Conservation (phyloP, 768 basidiomycete species). For the Russula foetens region DNA sequence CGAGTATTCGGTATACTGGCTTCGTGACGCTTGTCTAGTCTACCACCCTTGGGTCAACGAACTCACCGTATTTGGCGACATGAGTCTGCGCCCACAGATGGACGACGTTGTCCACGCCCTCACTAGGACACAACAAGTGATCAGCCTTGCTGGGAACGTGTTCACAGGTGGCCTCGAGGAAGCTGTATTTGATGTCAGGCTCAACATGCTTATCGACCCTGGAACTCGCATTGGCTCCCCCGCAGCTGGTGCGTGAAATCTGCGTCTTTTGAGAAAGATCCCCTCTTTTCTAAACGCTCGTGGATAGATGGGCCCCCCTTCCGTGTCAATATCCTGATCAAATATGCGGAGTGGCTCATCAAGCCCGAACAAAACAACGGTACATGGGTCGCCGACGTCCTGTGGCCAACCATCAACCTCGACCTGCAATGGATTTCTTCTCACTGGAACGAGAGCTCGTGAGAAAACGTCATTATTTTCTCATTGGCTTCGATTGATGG, state of each 20-base stretch:
- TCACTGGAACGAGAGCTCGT: slow-evolving; percentile 15
- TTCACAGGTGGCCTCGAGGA: slow-evolving; percentile 15
- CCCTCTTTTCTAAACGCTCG: neutral
- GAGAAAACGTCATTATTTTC: neutral
- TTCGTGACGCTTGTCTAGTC: slow-evolving; percentile 12
- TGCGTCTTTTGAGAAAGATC: neutral
- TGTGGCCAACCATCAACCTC: slow-evolving; percentile 16
- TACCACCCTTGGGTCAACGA: slow-evolving; percentile 16
- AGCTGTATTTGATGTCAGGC: slow-evolving; percentile 7
- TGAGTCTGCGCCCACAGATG: neutral
- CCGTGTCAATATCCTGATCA: slow-evolving; percentile 2
- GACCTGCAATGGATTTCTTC: slow-evolving; percentile 16
- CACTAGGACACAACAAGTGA: slow-evolving; percentile 6
- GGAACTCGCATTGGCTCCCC: slow-evolving; percentile 13
- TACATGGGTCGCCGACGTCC: slow-evolving; percentile 5
- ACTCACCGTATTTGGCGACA: slow-evolving; percentile 10
- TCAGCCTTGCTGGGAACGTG: slow-evolving; percentile 12
- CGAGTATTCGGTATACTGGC: slow-evolving; percentile 9
- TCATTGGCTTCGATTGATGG: neutral
- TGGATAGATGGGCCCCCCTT: slow-evolving; percentile 12
- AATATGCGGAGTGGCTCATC: slow-evolving; percentile 15
- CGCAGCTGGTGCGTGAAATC: slow-evolving; percentile 4
- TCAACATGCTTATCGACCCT: slow-evolving; percentile 3
- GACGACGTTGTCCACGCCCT: slow-evolving; percentile 14
- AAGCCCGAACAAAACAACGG: slow-evolving; percentile 12